Evolutionary conservation across 2,329 filamentous ascomycete genomes (phyloP).

Genomic region (Huntiella decipiens): DNA sequence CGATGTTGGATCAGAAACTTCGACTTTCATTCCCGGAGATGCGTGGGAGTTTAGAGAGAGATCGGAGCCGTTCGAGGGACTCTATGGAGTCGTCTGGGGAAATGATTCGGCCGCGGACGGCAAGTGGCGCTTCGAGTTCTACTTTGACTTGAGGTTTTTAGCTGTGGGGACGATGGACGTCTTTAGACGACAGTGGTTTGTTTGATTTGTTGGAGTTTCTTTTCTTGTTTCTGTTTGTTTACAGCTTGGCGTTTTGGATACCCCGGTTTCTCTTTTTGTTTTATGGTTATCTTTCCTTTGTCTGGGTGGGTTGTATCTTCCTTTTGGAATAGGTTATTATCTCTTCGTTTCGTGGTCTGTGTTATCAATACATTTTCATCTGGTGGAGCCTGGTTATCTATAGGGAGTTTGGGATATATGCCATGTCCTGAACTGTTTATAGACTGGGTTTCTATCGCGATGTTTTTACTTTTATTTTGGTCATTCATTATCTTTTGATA

Average conservation of each 20-base stretch:
- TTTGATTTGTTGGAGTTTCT: background rate
- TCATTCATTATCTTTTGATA: slow-evolving; percentile 3
- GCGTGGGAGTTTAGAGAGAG: slow-evolving; percentile 14
- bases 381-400: no score
- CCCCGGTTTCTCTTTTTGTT: background rate
- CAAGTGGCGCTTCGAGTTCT: slow-evolving; percentile 19
- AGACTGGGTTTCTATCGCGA: slow-evolving; percentile 1
- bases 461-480: background rate
- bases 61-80: slow-evolving; percentile 2
- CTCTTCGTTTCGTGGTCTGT: background rate
- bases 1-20: slow-evolving; percentile 54
- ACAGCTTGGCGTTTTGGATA: slow-evolving; percentile 1
- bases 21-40: slow-evolving; percentile 24
- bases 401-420: no score
- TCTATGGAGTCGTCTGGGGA: slow-evolving; percentile 10
- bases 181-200: background rate
- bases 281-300: background rate
- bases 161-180: background rate
- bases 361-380: background rate
- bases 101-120: slow-evolving; percentile 18
- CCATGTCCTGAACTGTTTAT: background rate
- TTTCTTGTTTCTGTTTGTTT: slow-evolving; percentile 13
- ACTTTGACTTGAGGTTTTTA: slow-evolving; percentile 6
- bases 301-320: background rate
- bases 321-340: slow-evolving; percentile 1